Evolutionary conservation across 1,284 basidiomycete genomes (phyloP).

Genomic region (Gymnopus androsaceus): DNA sequence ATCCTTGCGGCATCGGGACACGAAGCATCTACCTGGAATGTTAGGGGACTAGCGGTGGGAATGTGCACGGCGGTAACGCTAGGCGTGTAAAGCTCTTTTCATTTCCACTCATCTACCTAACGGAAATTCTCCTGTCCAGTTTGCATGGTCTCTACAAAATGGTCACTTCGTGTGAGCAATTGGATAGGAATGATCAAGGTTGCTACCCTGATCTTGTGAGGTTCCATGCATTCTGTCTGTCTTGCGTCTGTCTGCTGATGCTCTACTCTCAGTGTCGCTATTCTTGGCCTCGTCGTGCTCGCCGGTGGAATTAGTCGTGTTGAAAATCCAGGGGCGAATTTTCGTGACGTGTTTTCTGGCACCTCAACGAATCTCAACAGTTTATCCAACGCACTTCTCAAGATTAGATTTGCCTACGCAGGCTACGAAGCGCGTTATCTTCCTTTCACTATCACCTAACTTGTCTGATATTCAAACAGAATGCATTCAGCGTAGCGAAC

Average conservation of each 20-base stretch:
- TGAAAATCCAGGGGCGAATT: background rate
- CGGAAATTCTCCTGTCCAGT: background rate
- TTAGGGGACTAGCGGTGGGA: background rate
- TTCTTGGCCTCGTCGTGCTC: background rate
- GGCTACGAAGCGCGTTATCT: background rate
- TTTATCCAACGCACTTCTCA: background rate
- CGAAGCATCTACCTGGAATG: background rate
- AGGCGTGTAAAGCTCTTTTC: background rate
- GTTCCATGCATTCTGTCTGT: background rate
- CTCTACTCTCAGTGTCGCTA: background rate
- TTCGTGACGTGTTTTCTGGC: background rate
- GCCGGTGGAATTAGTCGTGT: background rate
- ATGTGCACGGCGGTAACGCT: background rate
- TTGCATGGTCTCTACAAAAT: background rate
- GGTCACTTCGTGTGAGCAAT: background rate
- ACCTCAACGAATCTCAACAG: background rate
- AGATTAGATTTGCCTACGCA: conserved; percentile 1
- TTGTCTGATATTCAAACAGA: background rate
- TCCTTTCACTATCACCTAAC: background rate
- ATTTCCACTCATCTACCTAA: background rate
- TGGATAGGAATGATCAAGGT: conserved; percentile 2
- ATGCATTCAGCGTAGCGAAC: conserved; percentile 2
- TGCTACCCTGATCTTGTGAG: background rate
- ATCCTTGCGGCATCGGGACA: background rate
- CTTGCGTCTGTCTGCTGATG: background rate